Evolutionary conservation across 441 rosid species (phyloP), one percentile per base, ranked within the genome.

Genomic region (Populus hybrid): DNA sequence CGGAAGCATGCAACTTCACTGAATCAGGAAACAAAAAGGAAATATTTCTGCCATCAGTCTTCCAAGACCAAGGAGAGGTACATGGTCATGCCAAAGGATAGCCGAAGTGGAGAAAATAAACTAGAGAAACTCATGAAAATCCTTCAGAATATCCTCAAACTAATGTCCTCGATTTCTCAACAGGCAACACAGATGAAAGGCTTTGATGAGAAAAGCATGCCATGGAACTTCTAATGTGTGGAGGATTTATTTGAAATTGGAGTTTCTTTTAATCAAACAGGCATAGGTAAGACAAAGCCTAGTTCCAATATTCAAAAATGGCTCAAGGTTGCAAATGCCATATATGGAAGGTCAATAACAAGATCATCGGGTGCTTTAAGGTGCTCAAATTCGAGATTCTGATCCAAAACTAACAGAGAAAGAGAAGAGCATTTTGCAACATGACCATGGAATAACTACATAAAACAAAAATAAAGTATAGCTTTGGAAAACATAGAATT

Each of bases 181-280:
- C 78, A 91, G 88, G 87, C 88, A 61, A 87, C 96, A 66, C 86
- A 87, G 91, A 89, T 89, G 83, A 76, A 75, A 19, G 85, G 26
- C 64, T 82, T 67, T 71, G n/a, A 38, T 0, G 84, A 75, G 35
- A 84, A 81, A 9, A 28, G 63, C 40, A 71, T 64, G 67, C 61
- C 79, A 2, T 88, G 88, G 87, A 85, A 81, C 61, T 83, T 87
- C 76, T 86, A 82, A 19, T 65, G 28, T 1, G 30, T 21, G 34
- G 69, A 24, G 0, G 19, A 26, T 23, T 65, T 78, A 64, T 85
- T 90, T 16, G 79, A 78, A 72, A 90, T 85, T 9, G 89, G 94
- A 79, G 90, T 89, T 75, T 82, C 84, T 36, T 90, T 90, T 36
- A 65, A 3, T n/a, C 75, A 77, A 35, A 76, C 78, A n/a, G 78